phyloP scores from a whole-genome alignment of 352 stramenopile genomes.

The Phytophthora europaea region DNA sequence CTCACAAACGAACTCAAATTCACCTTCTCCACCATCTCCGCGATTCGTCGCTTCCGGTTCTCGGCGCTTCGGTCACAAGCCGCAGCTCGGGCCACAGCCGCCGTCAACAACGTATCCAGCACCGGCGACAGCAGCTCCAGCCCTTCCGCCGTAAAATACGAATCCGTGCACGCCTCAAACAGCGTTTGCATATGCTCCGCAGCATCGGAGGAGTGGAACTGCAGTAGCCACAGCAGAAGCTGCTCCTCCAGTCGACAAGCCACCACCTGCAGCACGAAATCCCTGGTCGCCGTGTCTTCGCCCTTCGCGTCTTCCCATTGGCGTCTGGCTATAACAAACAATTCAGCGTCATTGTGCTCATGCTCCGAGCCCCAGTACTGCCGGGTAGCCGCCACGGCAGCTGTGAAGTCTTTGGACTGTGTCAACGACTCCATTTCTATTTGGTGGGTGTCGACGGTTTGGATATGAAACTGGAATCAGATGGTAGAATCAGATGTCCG shows the following conservation, averaged over 20 bases:
- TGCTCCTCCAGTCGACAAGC: conserved; percentile 38
- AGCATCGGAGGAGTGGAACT: conserved; percentile 42
- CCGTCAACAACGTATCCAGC: conserved; percentile 21
- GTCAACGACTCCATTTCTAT: conserved; percentile 7
- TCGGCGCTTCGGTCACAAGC: conserved; percentile 19
- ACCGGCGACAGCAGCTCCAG: conserved; percentile 10
- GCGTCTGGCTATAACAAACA: conserved; percentile 25
- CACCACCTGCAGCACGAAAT: conserved; percentile 38
- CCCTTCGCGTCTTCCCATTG: conserved; percentile 25
- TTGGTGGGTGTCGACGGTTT: not conserved
- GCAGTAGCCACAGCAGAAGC: conserved; percentile 47
- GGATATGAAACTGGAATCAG: conserved; percentile 1
- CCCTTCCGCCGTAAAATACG: conserved; percentile 13
- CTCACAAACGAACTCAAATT: conserved; percentile 2
- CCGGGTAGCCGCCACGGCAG: conserved; percentile 11
- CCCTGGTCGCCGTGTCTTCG: not conserved
- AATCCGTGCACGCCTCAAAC: conserved; percentile 14
- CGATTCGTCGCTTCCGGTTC: conserved; percentile 14
- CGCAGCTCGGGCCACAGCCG: conserved; percentile 23
- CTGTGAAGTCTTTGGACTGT: conserved; percentile 5
- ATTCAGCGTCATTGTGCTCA: conserved; percentile 11
- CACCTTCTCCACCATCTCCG: conserved; percentile 9
- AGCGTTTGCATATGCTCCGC: conserved; percentile 26
- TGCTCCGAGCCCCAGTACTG: conserved; percentile 22
- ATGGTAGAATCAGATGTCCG: not conserved